phyloP scores from a whole-genome alignment of 305 asterid species.

The Andrographis paniculata region DNA sequence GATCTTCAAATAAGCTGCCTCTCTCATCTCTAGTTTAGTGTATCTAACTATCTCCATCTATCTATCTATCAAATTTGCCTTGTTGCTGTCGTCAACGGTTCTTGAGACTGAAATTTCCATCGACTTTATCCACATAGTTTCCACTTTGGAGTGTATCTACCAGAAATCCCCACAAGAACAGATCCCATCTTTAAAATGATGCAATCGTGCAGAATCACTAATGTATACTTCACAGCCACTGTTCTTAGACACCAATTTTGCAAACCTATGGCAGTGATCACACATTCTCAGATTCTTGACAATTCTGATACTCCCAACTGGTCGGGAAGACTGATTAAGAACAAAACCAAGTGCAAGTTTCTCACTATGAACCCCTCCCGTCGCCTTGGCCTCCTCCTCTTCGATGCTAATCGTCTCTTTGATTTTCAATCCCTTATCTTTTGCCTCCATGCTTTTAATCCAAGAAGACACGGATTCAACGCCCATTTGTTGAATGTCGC shows the following conservation, averaged over 20 bases:
- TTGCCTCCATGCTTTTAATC: slow-evolving; percentile 31
- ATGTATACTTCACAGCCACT: slow-evolving; percentile 43
- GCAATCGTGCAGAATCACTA: slow-evolving; percentile 57
- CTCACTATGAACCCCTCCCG: slow-evolving; percentile 53
- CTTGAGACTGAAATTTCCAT: too few relatives aligned
- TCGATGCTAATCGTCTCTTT: slow-evolving; percentile 29
- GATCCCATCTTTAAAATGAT: slow-evolving; percentile 61
- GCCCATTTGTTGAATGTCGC: slow-evolving; percentile 26
- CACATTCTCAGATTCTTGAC: slow-evolving; percentile 70
- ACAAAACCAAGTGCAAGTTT: slow-evolving; percentile 59
- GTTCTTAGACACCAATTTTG: slow-evolving; percentile 38
- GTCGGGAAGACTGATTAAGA: slow-evolving; percentile 29
- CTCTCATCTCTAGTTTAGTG: too few relatives aligned
- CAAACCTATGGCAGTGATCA: slow-evolving; percentile 59
- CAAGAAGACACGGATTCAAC: slow-evolving; percentile 33
- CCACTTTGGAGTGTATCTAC: slow-evolving; percentile 36
- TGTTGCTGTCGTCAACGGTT: too few relatives aligned
- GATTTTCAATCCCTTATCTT: too few relatives aligned
- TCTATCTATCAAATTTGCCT: too few relatives aligned
- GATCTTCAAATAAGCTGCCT: too few relatives aligned
- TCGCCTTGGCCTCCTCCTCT: slow-evolving; percentile 50
- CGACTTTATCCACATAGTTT: too few relatives aligned
- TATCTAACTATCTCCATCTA: too few relatives aligned
- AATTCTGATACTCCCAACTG: slow-evolving; percentile 33
- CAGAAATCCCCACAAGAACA: slow-evolving; percentile 85